phyloP scores from a whole-genome alignment of 2,329 filamentous ascomycete species.

The Pseudovirgaria hyperparasitica region DNA sequence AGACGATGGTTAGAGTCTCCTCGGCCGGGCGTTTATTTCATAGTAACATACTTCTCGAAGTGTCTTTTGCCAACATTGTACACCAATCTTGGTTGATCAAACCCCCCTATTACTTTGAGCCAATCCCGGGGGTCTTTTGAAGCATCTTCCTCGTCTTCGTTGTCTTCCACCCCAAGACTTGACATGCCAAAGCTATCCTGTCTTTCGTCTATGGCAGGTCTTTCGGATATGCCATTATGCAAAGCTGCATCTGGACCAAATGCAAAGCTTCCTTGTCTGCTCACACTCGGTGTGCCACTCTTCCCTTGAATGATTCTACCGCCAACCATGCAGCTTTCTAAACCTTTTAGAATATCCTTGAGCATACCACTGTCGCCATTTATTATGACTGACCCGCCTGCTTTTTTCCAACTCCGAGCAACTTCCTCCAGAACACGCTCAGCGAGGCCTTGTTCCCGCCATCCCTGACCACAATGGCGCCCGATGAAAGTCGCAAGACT shows the following conservation, averaged over 20 bases:
- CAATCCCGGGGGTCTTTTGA: conserved; percentile 63
- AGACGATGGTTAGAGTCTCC: conserved; percentile 8
- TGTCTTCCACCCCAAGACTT: conserved; percentile 37
- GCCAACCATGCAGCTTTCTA: conserved; percentile 85
- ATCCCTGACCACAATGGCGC: conserved; percentile 86
- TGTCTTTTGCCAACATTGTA: conserved; percentile 79
- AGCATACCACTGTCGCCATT: conserved; percentile 61
- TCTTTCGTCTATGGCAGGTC: conserved; percentile 42
- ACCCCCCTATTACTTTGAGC: conserved; percentile 73
- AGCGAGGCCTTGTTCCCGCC: conserved; percentile 87
- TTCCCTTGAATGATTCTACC: conserved; percentile 49
- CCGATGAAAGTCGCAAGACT: conserved; percentile 82
- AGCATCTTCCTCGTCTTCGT: conserved; percentile 47
- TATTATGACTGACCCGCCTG: conserved; percentile 80
- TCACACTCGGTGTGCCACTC: conserved; percentile 39
- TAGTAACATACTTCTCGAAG: conserved; percentile 57
- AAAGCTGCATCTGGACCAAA: conserved; percentile 34
- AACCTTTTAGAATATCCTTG: conserved; percentile 66
- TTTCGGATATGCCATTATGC: conserved; percentile 4
- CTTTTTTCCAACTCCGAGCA: conserved; percentile 81
- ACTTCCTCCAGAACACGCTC: conserved; percentile 88
- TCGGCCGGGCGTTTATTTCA: not conserved
- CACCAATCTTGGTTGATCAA: conserved; percentile 66
- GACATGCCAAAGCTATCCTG: conserved; percentile 51
- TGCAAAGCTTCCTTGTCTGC: conserved; percentile 51